Evolutionary conservation across 2,329 filamentous ascomycete species (phyloP).

Genomic region (Chaetothyriales sp.): DNA sequence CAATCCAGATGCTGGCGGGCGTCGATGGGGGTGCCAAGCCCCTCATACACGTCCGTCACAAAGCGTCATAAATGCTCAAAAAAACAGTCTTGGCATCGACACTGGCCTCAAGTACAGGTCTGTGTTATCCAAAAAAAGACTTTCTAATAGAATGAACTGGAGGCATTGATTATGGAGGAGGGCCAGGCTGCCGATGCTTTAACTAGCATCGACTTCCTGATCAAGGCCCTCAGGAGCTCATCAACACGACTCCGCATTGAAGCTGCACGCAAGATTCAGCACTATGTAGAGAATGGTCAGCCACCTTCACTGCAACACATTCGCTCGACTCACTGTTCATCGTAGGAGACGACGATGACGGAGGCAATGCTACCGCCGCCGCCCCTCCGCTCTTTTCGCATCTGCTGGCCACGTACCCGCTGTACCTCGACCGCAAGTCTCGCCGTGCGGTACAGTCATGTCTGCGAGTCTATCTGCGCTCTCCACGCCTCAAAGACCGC

Average conservation of each 20-base stretch:
- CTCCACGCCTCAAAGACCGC: conserved; percentile 34
- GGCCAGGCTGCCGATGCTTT: background rate
- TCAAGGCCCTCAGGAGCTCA: conserved; percentile 10
- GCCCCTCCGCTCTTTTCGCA: conserved; percentile 45
- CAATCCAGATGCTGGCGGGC: no score
- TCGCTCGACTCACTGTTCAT: conserved; percentile 4
- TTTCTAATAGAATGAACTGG: background rate
- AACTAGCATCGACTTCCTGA: background rate
- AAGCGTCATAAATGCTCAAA: background rate
- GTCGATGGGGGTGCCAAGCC: no score
- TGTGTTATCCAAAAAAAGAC: background rate
- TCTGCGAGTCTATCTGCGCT: conserved; percentile 52
- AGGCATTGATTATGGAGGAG: background rate
- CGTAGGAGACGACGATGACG: background rate
- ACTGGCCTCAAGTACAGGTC: background rate
- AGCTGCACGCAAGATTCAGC: conserved; percentile 11
- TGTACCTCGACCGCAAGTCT: conserved; percentile 75
- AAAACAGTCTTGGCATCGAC: background rate
- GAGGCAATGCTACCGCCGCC: conserved; percentile 3
- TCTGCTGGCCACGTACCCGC: conserved; percentile 75
- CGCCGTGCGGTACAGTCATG: conserved; percentile 72
- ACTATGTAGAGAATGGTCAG: conserved; percentile 8
- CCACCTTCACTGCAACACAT: background rate
- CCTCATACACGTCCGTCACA: no score
- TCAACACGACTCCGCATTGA: conserved; percentile 16